Evolutionary conservation across 129 eudicot genomes (phyloP).

Genomic region (Flaveria brownii): DNA sequence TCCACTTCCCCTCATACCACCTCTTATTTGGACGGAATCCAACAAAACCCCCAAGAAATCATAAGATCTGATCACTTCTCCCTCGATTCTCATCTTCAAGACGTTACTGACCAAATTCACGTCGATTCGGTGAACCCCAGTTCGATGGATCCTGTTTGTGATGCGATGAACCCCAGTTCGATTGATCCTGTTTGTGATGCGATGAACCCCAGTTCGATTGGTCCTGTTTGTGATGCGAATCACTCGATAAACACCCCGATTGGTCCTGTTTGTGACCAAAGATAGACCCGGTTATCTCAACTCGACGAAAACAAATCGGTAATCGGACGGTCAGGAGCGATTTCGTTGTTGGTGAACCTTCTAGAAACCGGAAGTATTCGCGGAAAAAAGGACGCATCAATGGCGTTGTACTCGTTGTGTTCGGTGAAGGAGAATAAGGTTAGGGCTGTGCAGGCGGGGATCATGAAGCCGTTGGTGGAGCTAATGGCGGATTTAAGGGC

Average conservation of each 20-base stretch:
- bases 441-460: slow-evolving; percentile 65
- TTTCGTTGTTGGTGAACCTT: slow-evolving; percentile 48
- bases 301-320: slow-evolving; percentile 41
- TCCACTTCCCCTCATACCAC: slow-evolving; percentile 28
- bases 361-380: slow-evolving; percentile 40
- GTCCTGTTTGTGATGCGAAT: slow-evolving; percentile 38
- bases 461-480: slow-evolving; percentile 73
- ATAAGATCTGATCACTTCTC: slow-evolving; percentile 72
- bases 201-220: too few relatives aligned
- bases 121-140: slow-evolving; percentile 58
- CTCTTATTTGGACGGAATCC: slow-evolving; percentile 41
- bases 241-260: too few relatives aligned
- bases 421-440: slow-evolving; percentile 66
- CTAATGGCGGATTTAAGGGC: slow-evolving; percentile 88
- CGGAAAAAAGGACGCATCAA: slow-evolving; percentile 57
- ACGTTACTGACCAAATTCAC: slow-evolving; percentile 35
- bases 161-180: slow-evolving; percentile 73
- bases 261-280: too few relatives aligned
- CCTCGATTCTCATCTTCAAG: slow-evolving; percentile 36
- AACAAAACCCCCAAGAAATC: slow-evolving; percentile 39
- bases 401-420: slow-evolving; percentile 73
- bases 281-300: slow-evolving; percentile 40
- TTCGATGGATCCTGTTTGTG: slow-evolving; percentile 88
- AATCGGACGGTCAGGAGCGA: slow-evolving; percentile 49
- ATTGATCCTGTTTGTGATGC: slow-evolving; percentile 58